These are phyloP conservation scores for Ettlia oleoabundans DNA, from an alignment of 139 green algal genomes.

Conservation along the genomic window DNA sequence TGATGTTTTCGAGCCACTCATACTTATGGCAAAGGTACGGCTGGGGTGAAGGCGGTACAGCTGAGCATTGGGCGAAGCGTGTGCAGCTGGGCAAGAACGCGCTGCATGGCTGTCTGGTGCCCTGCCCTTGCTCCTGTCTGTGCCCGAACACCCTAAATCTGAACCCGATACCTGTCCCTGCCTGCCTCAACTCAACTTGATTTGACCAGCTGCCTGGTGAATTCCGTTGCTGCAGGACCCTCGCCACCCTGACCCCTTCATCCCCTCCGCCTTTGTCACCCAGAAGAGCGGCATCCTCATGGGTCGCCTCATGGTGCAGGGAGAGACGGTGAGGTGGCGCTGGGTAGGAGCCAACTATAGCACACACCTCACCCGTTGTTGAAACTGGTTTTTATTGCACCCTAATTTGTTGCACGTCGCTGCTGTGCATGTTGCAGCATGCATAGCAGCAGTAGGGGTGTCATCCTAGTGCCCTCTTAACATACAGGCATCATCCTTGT, in stretches of 20 bases:
- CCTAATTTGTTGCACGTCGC: too few species aligned
- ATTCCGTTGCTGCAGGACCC: constrained; percentile 11
- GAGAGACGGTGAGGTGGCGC: constrained; percentile 37
- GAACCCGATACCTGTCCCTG: not conserved
- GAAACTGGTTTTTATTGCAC: not conserved
- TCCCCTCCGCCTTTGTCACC: constrained; percentile 82
- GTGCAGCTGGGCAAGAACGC: too few species aligned
- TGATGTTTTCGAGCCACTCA: constrained; percentile 67
- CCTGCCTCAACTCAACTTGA: too few species aligned
- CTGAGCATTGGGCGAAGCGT: too few species aligned
- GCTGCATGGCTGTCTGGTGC: too few species aligned
- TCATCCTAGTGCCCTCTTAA: too few species aligned
- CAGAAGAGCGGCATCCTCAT: constrained; percentile 75
- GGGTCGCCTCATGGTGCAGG: constrained; percentile 51
- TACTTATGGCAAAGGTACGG: constrained; percentile 81
- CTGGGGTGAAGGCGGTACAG: not conserved
- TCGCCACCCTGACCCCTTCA: constrained; percentile 64
- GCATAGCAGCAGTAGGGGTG: not conserved
- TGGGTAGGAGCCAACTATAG: constrained; percentile 10
- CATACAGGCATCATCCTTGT: not conserved
- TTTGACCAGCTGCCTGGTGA: too few species aligned
- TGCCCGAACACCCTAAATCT: not conserved
- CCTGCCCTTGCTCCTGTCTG: too few species aligned
- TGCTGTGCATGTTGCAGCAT: too few species aligned
- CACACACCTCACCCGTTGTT: not conserved